These are phyloP conservation scores for Geranomyces michiganensis DNA, from an alignment of 192 early-diverging fungal genomes.

Conservation along the genomic window DNA sequence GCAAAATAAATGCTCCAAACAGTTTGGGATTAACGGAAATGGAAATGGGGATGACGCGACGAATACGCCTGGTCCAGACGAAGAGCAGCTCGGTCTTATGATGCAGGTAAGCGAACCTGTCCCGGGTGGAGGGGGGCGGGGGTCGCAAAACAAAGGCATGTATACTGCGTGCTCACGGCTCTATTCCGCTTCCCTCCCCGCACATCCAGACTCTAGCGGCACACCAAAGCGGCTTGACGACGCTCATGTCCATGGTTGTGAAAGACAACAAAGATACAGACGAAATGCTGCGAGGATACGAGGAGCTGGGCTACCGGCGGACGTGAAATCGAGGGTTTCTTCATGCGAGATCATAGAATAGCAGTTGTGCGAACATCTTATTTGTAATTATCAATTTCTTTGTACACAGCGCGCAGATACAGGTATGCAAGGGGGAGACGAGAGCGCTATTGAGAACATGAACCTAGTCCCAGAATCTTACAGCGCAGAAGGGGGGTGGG, in stretches of 20 bases:
- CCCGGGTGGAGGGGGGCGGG: no score
- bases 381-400: no score
- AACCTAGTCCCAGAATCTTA: constrained; percentile 7
- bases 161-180: no score
- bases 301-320: constrained; percentile 18
- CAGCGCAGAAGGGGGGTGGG: no score
- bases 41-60: constrained; percentile 8
- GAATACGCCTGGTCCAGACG: constrained; percentile 60
- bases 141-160: no score
- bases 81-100: constrained; percentile 59
- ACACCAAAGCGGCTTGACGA: constrained; percentile 69
- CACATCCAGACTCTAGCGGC: constrained; percentile 48
- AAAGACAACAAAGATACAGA: constrained; percentile 53
- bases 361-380: no score
- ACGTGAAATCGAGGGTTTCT: neutral
- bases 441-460: neutral
- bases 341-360: no score
- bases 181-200: constrained; percentile 8
- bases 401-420: no score
- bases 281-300: constrained; percentile 37
- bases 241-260: constrained; percentile 67
- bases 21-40: constrained; percentile 44
- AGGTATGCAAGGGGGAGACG: no score
- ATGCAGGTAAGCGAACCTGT: constrained; percentile 45
- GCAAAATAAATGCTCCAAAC: constrained; percentile 61